These are phyloP conservation scores for Peronospora tabacina DNA, from an alignment of 352 stramenopile genomes.

Conservation along the genomic window DNA sequence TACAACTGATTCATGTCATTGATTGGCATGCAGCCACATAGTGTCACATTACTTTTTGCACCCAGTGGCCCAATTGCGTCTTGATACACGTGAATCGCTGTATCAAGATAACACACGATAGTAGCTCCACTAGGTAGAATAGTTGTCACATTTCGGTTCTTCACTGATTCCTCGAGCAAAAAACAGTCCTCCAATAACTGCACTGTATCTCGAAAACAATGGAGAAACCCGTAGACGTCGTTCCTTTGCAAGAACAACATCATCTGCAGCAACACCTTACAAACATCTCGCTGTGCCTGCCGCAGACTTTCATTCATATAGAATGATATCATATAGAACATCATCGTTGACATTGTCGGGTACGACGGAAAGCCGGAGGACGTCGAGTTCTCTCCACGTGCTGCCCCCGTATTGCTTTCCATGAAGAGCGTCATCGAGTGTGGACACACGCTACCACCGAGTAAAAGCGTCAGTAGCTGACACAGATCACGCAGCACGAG, in stretches of 20 bases:
- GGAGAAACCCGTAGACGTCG: conserved; percentile 51
- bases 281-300: conserved; percentile 36
- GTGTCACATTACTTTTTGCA: conserved; percentile 20
- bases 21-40: conserved; percentile 47
- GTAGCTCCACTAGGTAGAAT: conserved; percentile 16
- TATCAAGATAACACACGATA: conserved; percentile 48
- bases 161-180: conserved; percentile 43
- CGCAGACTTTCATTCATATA: conserved; percentile 38
- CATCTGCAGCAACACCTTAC: conserved; percentile 46
- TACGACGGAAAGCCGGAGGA: conserved; percentile 33
- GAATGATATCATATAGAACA: conserved; percentile 72
- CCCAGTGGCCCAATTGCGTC: conserved; percentile 45
- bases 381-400: background rate
- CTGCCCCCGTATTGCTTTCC: conserved; percentile 17
- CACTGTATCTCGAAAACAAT: conserved; percentile 57
- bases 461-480: conserved; percentile 41
- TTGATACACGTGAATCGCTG: conserved; percentile 58
- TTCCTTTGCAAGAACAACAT: conserved; percentile 43
- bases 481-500: conserved; percentile 49
- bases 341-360: conserved; percentile 47
- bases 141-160: conserved; percentile 21
- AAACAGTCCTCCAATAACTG: conserved; percentile 48
- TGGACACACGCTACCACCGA: conserved; percentile 41
- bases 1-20: conserved; percentile 20
- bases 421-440: conserved; percentile 58